Conservation (phyloP, 1,284 basidiomycete species). For the Naganishia sp. region DNA sequence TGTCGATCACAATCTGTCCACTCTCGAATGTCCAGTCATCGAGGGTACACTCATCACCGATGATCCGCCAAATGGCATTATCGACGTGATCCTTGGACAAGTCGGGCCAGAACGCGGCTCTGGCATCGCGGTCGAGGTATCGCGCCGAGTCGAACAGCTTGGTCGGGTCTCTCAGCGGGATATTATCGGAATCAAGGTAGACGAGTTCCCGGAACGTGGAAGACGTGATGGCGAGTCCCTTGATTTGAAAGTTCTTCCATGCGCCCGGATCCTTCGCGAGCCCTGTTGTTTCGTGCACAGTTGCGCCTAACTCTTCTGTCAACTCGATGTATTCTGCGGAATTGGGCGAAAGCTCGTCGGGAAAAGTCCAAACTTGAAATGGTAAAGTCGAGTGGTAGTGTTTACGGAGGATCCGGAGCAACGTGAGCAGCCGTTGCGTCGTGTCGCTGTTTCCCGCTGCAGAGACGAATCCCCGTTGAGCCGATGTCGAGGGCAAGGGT, state of each 20-base stretch:
- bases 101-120: conserved; percentile 58
- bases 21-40: conserved; percentile 50
- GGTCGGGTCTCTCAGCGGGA: conserved; percentile 53
- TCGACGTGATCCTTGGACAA: conserved; percentile 56
- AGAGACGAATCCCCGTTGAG: conserved; percentile 51
- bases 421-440: conserved; percentile 48
- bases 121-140: conserved; percentile 45
- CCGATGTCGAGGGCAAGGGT: conserved; percentile 29
- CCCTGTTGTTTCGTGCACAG: conserved; percentile 38
- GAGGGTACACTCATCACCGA: conserved; percentile 54
- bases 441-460: conserved; percentile 57
- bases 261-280: conserved; percentile 42
- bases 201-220: conserved; percentile 56
- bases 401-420: conserved; percentile 50
- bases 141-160: conserved; percentile 52
- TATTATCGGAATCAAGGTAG: conserved; percentile 56
- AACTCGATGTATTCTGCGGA: conserved; percentile 35
- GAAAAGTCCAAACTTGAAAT: conserved; percentile 56
- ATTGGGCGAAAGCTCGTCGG: conserved; percentile 36
- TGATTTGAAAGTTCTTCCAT: conserved; percentile 57
- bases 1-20: conserved; percentile 57
- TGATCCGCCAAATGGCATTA: conserved; percentile 58
- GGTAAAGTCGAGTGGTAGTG: conserved; percentile 49
- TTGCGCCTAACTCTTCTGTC: conserved; percentile 47
- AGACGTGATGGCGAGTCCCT: conserved; percentile 55